Conservation (phyloP, 306 rosid genomes). For the Vigna reflexopilosa region DNA sequence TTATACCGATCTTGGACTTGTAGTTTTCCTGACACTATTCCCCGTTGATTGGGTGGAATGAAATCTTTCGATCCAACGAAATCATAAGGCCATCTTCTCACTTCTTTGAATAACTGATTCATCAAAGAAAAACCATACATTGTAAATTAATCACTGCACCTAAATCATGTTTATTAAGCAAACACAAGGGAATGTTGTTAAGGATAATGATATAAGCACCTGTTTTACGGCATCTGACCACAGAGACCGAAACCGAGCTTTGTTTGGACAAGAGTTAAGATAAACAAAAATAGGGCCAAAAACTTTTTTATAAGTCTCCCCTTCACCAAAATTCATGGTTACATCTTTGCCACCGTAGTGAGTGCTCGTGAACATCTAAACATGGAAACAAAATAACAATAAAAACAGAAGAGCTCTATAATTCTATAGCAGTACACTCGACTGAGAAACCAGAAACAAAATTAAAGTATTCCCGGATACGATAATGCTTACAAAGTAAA, state of each 20-base stretch:
- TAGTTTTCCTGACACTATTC: constrained; percentile 58
- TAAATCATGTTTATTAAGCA: background rate
- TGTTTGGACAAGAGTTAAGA: constrained; percentile 58
- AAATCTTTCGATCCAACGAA: constrained; percentile 69
- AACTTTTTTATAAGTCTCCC: constrained; percentile 79
- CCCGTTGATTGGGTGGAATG: constrained; percentile 59
- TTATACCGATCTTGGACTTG: constrained; percentile 63
- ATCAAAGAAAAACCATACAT: background rate
- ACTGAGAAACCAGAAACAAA: no score
- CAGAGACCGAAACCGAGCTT: constrained; percentile 29
- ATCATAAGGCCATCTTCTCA: constrained; percentile 72
- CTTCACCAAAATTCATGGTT: constrained; percentile 53
- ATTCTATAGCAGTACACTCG: no score
- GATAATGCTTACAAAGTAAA: no score
- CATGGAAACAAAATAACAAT: background rate
- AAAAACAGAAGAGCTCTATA: no score
- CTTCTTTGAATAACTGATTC: constrained; percentile 60
- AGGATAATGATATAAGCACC: constrained; percentile 46
- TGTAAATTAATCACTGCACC: background rate
- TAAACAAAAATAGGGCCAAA: constrained; percentile 75
- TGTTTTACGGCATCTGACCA: constrained; percentile 73
- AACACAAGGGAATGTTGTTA: background rate
- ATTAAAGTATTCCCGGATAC: no score
- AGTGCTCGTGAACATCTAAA: constrained; percentile 79
- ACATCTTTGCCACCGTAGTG: constrained; percentile 67